Percentiles rank a stretch among this genome's conserved stretches.
Evolutionary conservation across 345 rosid species (phyloP).

Genomic region (Arabidopsis arenosa): DNA sequence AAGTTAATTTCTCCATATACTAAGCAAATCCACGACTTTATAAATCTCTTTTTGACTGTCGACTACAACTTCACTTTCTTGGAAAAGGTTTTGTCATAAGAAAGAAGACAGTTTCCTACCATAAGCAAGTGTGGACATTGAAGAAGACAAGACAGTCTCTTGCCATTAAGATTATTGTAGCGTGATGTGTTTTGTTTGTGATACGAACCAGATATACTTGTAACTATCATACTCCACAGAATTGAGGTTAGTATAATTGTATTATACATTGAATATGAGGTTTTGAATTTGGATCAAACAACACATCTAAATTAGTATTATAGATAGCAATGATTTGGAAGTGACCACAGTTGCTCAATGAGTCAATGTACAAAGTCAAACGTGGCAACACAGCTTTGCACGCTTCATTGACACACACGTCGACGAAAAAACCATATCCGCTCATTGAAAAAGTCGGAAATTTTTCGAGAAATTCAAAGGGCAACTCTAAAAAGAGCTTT

Average conservation of each 20-base stretch:
- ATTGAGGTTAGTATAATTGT: neutral
- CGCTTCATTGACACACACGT: slow-evolving; percentile 45
- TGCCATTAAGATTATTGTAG: neutral
- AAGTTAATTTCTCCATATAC: neutral
- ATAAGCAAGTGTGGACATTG: slow-evolving; percentile 4
- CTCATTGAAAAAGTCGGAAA: slow-evolving; percentile 11
- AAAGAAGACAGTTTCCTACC: slow-evolving; percentile 6
- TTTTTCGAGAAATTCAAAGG: neutral
- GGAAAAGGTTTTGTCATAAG: slow-evolving; percentile 7
- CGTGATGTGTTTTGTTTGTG: slow-evolving; percentile 23
- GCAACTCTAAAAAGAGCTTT: neutral
- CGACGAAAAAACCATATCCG: slow-evolving; percentile 40
- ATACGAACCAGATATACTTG: slow-evolving; percentile 1
- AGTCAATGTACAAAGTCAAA: slow-evolving; percentile 35
- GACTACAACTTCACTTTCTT: neutral
- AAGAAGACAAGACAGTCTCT: slow-evolving; percentile 19
- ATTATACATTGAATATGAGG: neutral
- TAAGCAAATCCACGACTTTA: neutral
- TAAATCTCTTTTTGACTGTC: neutral
- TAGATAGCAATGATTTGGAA: slow-evolving; percentile 12
- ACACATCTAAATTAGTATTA: neutral
- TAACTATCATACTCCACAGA: neutral
- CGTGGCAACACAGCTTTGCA: slow-evolving; percentile 46
- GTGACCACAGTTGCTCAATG: slow-evolving; percentile 20
- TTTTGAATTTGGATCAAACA: neutral